Evolutionary conservation across 306 rosid species (phyloP), one percentile per base, ranked within the genome.

Genomic region (Dalbergia cultrata): DNA sequence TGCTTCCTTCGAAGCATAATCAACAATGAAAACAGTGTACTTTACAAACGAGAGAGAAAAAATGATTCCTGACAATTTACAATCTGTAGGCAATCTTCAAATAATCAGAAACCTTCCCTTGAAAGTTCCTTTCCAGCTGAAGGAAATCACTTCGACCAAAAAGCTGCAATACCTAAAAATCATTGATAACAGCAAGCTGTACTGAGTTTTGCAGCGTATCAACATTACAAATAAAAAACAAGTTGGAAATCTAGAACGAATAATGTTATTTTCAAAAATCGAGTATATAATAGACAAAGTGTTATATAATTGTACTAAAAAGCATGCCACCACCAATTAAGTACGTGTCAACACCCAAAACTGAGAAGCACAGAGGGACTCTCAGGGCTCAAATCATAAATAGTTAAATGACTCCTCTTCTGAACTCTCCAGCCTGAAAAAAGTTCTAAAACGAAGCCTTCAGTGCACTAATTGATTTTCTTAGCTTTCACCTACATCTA

Each of bases 61-160:
- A 58, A 58, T 16, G 45, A 77, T 35, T 77, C 84, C 50, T 41
- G 69, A 80, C 69, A 63, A 83, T 89, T 81, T 85, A 86, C 89
- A 85, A 63, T 77, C 63, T 66, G 53, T 63, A 63, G 61, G 53
- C 65, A 74, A 87, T 77, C 87, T 61, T 81, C 87, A 64, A 49
- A 70, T 64, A 35, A 56, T 68, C 47, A 78, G 82, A 85, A 66
- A 87, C 82, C 79, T 83, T 83, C 72, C 83, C 87, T 72, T 52
- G 37, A 50, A 72, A 75, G 14, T 47, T 63, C 56, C 54, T 44
- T 68, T 67, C 75, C 70, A 78, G 77, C 84, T 78, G n/a, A 53
- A 66, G 54, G 81, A 80, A 47, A 82, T 78, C 76, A 81, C 67
- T 73, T 80, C 60, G 70, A 52, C 63, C 72, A 76, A 67, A 63